These are phyloP conservation scores for Penicillium arizonense DNA, from an alignment of 495 filamentous ascomycete species.

Conservation along the genomic window DNA sequence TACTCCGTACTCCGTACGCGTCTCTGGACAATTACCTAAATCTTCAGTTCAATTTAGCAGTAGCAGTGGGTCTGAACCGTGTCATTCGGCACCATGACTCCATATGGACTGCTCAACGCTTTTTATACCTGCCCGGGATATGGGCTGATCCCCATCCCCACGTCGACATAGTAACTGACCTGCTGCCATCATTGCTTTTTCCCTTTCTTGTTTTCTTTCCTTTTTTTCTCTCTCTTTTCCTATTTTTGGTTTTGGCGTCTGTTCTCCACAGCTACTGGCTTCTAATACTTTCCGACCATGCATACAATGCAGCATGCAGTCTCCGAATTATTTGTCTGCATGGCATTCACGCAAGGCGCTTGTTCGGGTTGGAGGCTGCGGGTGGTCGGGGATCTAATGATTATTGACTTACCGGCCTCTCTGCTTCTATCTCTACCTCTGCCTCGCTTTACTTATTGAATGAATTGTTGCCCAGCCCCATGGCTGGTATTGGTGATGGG, in stretches of 20 bases:
- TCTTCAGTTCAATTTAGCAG: background rate
- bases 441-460: background rate
- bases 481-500: too few species aligned
- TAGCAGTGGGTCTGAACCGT: background rate
- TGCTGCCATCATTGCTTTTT: background rate
- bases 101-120: background rate
- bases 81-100: background rate
- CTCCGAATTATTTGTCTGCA: background rate
- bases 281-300: background rate
- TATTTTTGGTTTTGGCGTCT: background rate
- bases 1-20: background rate
- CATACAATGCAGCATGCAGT: background rate
- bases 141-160: background rate
- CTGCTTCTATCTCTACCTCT: background rate
- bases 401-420: background rate
- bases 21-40: background rate
- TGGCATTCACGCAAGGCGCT: conserved; percentile 11
- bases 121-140: background rate
- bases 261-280: background rate
- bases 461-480: too few species aligned
- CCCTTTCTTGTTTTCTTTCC: background rate
- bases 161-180: background rate
- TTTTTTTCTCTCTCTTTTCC: background rate
- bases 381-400: too few species aligned
- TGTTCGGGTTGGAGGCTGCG: background rate